Percentiles rank a stretch among this genome's conserved stretches.
Evolutionary conservation across 108 stramenopile species (phyloP).

Genomic region (Pseudonitzschia pungens): DNA sequence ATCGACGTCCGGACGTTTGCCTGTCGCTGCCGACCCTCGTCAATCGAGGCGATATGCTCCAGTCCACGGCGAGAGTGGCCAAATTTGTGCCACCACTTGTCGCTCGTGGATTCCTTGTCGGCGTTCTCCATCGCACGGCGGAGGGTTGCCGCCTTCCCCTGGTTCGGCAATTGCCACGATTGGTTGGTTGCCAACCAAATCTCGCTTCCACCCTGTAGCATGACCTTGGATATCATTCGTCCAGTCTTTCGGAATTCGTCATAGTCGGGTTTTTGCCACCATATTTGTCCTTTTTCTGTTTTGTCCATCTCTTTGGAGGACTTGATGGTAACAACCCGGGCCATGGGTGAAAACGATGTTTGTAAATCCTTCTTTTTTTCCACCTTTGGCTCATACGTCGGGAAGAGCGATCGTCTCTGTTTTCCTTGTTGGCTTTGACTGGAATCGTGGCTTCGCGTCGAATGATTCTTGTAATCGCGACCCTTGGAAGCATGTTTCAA

Average conservation of each 20-base stretch:
- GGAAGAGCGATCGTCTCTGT: constrained; percentile 47
- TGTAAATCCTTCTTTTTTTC: constrained; percentile 32
- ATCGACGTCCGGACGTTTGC: constrained; percentile 64
- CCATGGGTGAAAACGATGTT: constrained; percentile 76
- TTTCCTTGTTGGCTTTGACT: neutral
- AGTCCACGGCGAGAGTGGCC: constrained; percentile 82
- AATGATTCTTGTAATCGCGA: constrained; percentile 10
- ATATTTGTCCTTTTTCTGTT: constrained; percentile 60
- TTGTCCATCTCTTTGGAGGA: constrained; percentile 65
- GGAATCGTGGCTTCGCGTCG: constrained; percentile 5
- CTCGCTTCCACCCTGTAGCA: constrained; percentile 84
- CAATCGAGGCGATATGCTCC: constrained; percentile 80
- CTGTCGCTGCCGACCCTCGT: constrained; percentile 77
- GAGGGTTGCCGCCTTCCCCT: constrained; percentile 24
- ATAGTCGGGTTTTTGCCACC: constrained; percentile 86
- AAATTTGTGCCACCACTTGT: constrained; percentile 89
- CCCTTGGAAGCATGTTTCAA: constrained; percentile 26
- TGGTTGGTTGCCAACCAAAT: constrained; percentile 78
- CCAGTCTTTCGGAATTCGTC: constrained; percentile 88
- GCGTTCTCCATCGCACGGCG: constrained; percentile 26
- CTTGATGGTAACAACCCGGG: constrained; percentile 73
- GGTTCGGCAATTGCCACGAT: constrained; percentile 55
- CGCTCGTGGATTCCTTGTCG: constrained; percentile 40
- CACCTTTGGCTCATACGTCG: constrained; percentile 36
- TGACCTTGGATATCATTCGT: constrained; percentile 83